These are phyloP conservation scores for Guyanaporus albipodus DNA, from an alignment of 768 basidiomycete genomes.

Conservation along the genomic window DNA sequence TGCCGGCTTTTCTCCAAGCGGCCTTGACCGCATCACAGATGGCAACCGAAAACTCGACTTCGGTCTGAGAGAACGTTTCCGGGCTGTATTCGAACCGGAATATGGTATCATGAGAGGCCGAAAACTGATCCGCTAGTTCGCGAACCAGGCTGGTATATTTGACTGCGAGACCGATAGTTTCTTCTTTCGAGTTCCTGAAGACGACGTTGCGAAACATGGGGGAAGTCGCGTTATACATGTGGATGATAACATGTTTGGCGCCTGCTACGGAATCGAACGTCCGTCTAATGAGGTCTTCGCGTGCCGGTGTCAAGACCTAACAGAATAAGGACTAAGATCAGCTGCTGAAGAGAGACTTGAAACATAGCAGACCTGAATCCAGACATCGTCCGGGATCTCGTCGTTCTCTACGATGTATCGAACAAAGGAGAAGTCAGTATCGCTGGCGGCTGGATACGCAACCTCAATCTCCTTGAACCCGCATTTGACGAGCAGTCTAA, in stretches of 20 bases:
- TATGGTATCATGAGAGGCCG: constrained; percentile 76
- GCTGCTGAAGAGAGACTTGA: neutral
- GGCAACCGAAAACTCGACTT: constrained; percentile 90
- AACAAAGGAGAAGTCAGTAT: constrained; percentile 93
- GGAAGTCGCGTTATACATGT: constrained; percentile 99
- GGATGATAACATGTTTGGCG: constrained; percentile 87
- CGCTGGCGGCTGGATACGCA: constrained; percentile 95
- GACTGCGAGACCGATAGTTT: constrained; percentile 86
- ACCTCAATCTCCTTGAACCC: constrained; percentile 98
- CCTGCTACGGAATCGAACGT: constrained; percentile 90
- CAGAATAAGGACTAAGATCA: constrained; percentile 1
- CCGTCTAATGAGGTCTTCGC: constrained; percentile 89
- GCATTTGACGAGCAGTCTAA: constrained; percentile 79
- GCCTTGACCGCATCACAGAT: constrained; percentile 91
- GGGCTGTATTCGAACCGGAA: constrained; percentile 99
- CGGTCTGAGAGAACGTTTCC: constrained; percentile 97
- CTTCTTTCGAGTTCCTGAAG: constrained; percentile 89
- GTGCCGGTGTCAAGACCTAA: constrained; percentile 93
- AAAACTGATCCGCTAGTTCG: constrained; percentile 81
- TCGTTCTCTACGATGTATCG: constrained; percentile 82
- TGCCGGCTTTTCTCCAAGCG: constrained; percentile 87
- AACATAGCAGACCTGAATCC: constrained; percentile 76
- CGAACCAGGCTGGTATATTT: constrained; percentile 85
- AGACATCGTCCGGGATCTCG: constrained; percentile 89
- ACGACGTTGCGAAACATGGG: constrained; percentile 90